Evolutionary conservation across 805 yeast species (phyloP), one percentile per base, ranked within the genome.

Genomic region (Spencermartinsiella europaea): DNA sequence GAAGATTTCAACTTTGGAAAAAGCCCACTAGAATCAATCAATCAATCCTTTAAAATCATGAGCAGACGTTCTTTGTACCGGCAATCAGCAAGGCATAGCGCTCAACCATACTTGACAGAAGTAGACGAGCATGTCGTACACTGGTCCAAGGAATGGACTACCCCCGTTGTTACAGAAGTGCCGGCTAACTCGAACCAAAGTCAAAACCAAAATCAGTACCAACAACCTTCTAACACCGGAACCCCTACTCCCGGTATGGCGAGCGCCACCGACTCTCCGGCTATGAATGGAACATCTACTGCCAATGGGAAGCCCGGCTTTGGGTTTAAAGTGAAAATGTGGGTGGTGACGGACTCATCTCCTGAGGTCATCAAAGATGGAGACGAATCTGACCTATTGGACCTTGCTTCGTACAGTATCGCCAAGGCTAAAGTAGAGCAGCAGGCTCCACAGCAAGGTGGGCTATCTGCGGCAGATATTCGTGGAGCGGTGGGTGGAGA

Each of bases 401-500:
- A 76, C 46, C 63, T 80, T 40, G 60, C 63, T n/a, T 7, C 10
- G 7, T 46, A 56, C 56, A 60, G 49, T 65, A 70, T 60, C 58
- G 38, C 42, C 17, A 33, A 35, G 19, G 50, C 31, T 28, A 44
- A 27, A 35, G 42, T 22, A 25, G 41, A 40, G 12, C 57, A 59
- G 40, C 45, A 34, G 4, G 53, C 45, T 4, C 60, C 55, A 3
- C 46, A 48, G 14, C 47, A 49, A 20, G 69, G 65, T 5, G 58
- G 63, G 5, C 60, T 75, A 17, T 66, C 72, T 3, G 74, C 69
- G 34, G 73, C 67, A 22, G 80, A 75, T 47, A 75, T 75, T 36
- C 68, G 80, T 56, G 81, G 78, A 10, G 81, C 81, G 4, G 80
- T 75, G 4, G 77, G 76, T 5, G 72, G 68, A 17, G 76, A 69